phyloP scores from a whole-genome alignment of 2,329 filamentous ascomycete species.

The Botrytis medusae region DNA sequence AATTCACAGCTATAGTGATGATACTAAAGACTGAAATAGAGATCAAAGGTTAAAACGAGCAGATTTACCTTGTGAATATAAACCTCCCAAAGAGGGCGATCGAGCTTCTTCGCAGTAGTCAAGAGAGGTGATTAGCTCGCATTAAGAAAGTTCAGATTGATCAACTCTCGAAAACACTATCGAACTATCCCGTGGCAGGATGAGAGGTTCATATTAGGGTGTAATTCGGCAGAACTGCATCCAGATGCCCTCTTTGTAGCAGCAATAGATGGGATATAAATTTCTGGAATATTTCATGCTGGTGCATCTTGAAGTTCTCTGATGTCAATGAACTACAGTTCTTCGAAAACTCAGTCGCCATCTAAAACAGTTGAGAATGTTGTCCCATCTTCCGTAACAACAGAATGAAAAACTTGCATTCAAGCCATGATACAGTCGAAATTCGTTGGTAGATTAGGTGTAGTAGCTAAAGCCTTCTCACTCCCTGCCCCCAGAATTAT shows the following conservation, averaged over 20 bases:
- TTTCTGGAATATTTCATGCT: too few relatives aligned
- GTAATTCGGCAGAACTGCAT: too few relatives aligned
- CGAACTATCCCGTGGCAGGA: too few relatives aligned
- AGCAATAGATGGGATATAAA: neutral
- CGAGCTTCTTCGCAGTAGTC: too few relatives aligned
- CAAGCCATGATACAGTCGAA: neutral
- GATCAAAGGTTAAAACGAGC: neutral
- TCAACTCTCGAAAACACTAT: too few relatives aligned
- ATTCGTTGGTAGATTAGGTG: fast-evolving
- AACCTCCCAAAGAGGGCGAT: neutral
- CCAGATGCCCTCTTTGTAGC: neutral
- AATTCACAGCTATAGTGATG: neutral
- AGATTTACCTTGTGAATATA: fast-evolving
- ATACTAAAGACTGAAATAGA: neutral
- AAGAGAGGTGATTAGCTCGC: too few relatives aligned
- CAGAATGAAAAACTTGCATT: neutral
- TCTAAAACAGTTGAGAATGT: neutral
- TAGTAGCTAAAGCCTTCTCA: neutral
- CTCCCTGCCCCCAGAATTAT: neutral
- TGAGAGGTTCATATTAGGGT: too few relatives aligned
- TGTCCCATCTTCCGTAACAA: neutral
- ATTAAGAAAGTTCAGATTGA: too few relatives aligned
- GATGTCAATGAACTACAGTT: fast-evolving
- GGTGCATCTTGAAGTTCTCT: neutral
- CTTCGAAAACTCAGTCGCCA: neutral